phyloP scores from a whole-genome alignment of 225 moss, liverwort and hornwort genomes.

The Bryum argenteum region DNA sequence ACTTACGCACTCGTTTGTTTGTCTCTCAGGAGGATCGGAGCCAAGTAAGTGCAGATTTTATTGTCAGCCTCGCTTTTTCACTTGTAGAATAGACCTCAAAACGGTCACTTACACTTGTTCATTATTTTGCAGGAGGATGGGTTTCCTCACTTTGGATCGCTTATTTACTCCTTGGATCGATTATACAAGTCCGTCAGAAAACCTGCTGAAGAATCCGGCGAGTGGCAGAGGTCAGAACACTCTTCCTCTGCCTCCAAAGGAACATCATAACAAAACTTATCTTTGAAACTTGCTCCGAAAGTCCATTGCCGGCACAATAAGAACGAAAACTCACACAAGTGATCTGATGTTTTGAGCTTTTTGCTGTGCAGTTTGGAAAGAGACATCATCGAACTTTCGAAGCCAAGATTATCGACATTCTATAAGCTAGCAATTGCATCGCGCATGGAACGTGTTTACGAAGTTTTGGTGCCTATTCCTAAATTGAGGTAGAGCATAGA shows the following conservation, averaged over 20 bases:
- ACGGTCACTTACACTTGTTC: conserved; percentile 16
- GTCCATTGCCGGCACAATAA: no score
- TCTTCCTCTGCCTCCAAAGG: conserved; percentile 9
- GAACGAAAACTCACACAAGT: background rate
- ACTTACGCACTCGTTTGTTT: conserved; percentile 19
- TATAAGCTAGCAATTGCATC: conserved; percentile 94
- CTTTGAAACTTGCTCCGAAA: no score
- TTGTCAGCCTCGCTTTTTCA: background rate
- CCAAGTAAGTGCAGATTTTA: background rate
- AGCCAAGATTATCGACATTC: conserved; percentile 72
- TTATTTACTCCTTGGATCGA: conserved; percentile 82
- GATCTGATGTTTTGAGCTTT: background rate
- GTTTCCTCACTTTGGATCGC: conserved; percentile 73
- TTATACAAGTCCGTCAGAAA: conserved; percentile 66
- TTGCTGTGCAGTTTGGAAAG: conserved; percentile 65
- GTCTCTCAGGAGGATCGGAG: conserved; percentile 65
- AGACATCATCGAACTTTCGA: conserved; percentile 92
- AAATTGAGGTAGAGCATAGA: conserved; percentile 48
- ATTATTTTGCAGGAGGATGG: conserved; percentile 67
- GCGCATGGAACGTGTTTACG: conserved; percentile 98
- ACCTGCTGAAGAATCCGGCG: conserved; percentile 62
- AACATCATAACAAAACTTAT: background rate
- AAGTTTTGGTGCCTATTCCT: conserved; percentile 83
- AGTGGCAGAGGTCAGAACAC: conserved; percentile 77
- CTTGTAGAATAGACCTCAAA: conserved; percentile 4